A percentile compares a stretch with the other conserved stretches of the same genome.
Evolutionary conservation across 768 basidiomycete species (phyloP).

Genomic region (Lactarius quietus): DNA sequence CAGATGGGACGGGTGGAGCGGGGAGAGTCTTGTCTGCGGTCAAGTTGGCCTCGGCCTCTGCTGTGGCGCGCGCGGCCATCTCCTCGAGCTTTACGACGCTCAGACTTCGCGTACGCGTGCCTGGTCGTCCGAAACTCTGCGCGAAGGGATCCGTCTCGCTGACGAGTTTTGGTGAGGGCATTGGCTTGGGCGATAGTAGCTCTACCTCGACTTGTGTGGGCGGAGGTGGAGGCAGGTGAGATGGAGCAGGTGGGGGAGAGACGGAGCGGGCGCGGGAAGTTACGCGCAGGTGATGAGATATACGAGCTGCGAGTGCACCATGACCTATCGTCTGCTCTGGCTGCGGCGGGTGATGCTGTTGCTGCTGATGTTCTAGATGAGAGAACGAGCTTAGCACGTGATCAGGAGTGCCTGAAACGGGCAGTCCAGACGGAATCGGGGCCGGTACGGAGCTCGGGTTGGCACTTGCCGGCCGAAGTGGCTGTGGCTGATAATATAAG

Average conservation of each 20-base stretch:
- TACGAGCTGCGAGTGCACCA: conserved; percentile 55
- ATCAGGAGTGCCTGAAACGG: conserved; percentile 29
- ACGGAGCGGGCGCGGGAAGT: conserved; percentile 57
- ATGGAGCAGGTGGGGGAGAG: conserved; percentile 59
- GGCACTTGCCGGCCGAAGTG: conserved; percentile 52
- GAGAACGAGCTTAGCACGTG: conserved; percentile 34
- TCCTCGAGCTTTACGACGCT: conserved; percentile 68
- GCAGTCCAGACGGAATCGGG: conserved; percentile 36
- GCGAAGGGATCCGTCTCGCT: not conserved
- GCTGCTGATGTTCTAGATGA: conserved; percentile 14
- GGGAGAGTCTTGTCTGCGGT: conserved; percentile 47
- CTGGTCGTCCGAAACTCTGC: conserved; percentile 1
- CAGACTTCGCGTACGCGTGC: conserved; percentile 45
- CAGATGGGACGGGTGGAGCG: conserved; percentile 50
- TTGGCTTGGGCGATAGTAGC: conserved; percentile 60
- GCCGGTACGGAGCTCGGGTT: too few species aligned
- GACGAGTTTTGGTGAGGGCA: conserved; percentile 59
- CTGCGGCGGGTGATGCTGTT: too few species aligned
- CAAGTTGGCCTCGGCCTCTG: conserved; percentile 28
- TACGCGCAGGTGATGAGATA: conserved; percentile 55
- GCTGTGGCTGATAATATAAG: conserved; percentile 36
- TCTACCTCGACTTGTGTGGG: conserved; percentile 26
- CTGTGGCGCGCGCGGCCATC: conserved; percentile 54
- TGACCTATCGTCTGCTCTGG: conserved; percentile 53
- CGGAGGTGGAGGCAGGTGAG: conserved; percentile 33